Evolutionary conservation across 768 basidiomycete species (phyloP).

Genomic region (Termitomyces sp.): DNA sequence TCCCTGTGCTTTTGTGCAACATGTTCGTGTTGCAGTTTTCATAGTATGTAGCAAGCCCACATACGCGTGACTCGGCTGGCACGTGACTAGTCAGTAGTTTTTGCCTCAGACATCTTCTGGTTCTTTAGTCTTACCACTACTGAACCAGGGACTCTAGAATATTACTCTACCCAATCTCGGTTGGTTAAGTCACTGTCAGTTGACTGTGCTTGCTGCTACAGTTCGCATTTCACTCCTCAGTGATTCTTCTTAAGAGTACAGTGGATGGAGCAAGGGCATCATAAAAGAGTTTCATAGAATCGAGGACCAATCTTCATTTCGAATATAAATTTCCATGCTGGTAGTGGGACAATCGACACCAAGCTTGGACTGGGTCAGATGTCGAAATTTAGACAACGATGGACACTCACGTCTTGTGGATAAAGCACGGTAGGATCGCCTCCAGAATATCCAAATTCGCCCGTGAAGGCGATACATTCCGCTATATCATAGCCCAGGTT

Average conservation of each 20-base stretch:
- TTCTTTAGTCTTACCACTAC: too few species aligned
- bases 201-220: too few species aligned
- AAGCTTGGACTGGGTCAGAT: background rate
- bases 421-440: constrained; percentile 4
- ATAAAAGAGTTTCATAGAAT: background rate
- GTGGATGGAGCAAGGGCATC: background rate
- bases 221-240: too few species aligned
- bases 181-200: too few species aligned
- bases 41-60: too few species aligned
- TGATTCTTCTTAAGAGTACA: background rate
- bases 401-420: constrained; percentile 1
- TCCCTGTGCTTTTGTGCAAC: too few species aligned
- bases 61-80: too few species aligned
- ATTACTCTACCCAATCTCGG: too few species aligned
- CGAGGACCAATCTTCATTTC: constrained; percentile 3
- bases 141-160: too few species aligned
- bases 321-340: constrained; percentile 6
- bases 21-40: too few species aligned
- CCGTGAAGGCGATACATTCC: constrained; percentile 1
- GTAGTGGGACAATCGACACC: constrained; percentile 4
- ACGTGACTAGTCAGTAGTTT: too few species aligned
- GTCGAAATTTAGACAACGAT: background rate
- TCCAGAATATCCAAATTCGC: constrained; percentile 4
- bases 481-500: background rate
- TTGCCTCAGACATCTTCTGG: too few species aligned